These are phyloP conservation scores for Monosporascus sp. DNA, from an alignment of 2,329 filamentous ascomycete genomes.

Conservation along the genomic window DNA sequence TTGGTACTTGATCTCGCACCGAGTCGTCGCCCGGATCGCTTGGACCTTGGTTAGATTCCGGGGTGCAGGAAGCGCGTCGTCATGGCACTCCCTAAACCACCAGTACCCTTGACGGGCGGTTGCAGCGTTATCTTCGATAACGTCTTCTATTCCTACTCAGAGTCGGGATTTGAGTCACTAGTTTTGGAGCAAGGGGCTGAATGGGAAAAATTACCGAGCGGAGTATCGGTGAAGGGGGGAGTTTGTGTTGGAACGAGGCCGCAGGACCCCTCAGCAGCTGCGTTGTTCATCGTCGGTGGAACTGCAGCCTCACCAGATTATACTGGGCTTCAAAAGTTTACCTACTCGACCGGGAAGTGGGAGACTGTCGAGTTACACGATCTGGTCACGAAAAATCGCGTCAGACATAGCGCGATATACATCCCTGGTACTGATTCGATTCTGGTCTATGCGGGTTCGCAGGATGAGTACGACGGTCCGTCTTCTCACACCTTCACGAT, in stretches of 20 bases:
- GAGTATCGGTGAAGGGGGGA: slow-evolving; percentile 66
- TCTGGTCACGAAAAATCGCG: slow-evolving; percentile 60
- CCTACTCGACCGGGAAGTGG: slow-evolving; percentile 50
- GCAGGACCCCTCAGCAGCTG: slow-evolving; percentile 52
- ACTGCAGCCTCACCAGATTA: slow-evolving; percentile 51
- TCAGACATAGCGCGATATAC: slow-evolving; percentile 72
- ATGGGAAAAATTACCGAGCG: slow-evolving; percentile 64
- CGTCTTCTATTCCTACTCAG: slow-evolving; percentile 78
- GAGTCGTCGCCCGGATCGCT: background rate
- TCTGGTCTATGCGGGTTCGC: slow-evolving; percentile 73
- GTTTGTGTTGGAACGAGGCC: slow-evolving; percentile 70
- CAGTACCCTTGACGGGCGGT: slow-evolving; percentile 64
- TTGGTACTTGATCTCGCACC: background rate
- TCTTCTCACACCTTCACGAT: slow-evolving; percentile 76
- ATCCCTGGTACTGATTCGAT: slow-evolving; percentile 66
- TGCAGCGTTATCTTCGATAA: slow-evolving; percentile 79
- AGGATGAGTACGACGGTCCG: slow-evolving; percentile 49
- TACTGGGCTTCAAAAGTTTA: slow-evolving; percentile 67
- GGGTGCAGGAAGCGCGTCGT: slow-evolving; percentile 14
- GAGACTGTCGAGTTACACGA: slow-evolving; percentile 38
- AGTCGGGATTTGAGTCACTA: slow-evolving; percentile 70
- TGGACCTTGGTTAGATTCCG: slow-evolving; percentile 1
- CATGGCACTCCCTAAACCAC: slow-evolving; percentile 71
- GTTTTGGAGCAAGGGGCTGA: slow-evolving; percentile 60
- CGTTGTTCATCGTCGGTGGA: slow-evolving; percentile 79